Evolutionary conservation across 306 rosid genomes (phyloP), one percentile per base, ranked within the genome.

Genomic region (Quercus berberidifolia): DNA sequence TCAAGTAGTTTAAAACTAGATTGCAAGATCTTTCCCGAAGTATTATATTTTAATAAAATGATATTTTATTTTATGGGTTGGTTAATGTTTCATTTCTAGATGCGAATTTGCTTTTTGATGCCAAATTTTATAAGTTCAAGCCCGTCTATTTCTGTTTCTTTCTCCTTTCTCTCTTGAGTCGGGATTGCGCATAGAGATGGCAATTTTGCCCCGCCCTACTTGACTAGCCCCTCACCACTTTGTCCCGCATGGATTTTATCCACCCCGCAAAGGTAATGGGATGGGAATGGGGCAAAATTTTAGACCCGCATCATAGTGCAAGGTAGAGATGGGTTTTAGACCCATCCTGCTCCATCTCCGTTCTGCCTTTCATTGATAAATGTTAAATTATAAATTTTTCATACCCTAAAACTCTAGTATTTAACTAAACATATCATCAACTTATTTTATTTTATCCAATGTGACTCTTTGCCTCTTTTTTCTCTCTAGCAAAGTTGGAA

Each of bases 161-260:
- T 6, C 9, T 6, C 41, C 41, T 35, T 35, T 35, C 41, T 35
- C 41, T 35, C 41, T 0, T 35, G 41, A 35, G 41, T 6, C 0
- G 8, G 38, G 41, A 35, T 35, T 35, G 0, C 0, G 0, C 9
- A 35, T 6, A 35, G 8, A 1, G 9, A 0, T 6, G 9, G 0
- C 2, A 35, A 35, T 35, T 35, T 35, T 35, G 8, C 9, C 2
- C 41, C 0, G 0, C 2, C 2, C 0, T 2, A 1, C 0, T 35
- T 6, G 2, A 35, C 43, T 0, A 0, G 43, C 9, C 10, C 0
- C 43, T 38, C 0, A 0, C 2, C 2, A 0, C 10, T 38, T 6
- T 0, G 2, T 0, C 9, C 2, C 0, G 0, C 0, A 2, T 0
- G 0, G 0, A 0, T 38, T 38, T 6, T 38, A 0, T 10, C 2